A percentile compares a stretch with the other conserved stretches of the same genome.
These are phyloP conservation scores for Hysterangium stoloniferum DNA, from an alignment of 768 basidiomycete genomes.

Conservation along the genomic window DNA sequence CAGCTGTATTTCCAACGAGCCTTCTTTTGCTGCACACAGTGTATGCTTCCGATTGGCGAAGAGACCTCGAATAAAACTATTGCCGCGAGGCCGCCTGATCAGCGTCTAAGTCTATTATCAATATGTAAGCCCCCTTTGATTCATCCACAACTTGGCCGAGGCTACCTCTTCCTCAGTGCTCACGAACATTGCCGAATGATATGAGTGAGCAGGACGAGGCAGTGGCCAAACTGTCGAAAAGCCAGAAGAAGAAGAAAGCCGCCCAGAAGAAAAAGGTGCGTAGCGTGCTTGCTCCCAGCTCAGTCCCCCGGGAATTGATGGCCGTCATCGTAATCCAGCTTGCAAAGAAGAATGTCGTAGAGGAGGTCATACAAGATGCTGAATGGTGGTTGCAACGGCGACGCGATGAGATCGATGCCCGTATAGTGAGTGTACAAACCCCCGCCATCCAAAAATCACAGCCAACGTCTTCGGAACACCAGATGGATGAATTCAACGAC, in stretches of 20 bases:
- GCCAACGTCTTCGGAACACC: background rate
- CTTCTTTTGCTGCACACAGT: too few relatives aligned
- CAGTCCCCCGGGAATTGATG: background rate
- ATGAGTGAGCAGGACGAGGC: constrained; percentile 8
- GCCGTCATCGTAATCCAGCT: background rate
- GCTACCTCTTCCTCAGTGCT: too few relatives aligned
- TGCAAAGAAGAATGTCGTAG: constrained; percentile 6
- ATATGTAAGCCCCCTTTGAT: too few relatives aligned
- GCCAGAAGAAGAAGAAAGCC: constrained; percentile 11
- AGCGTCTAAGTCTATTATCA: too few relatives aligned
- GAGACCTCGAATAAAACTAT: too few relatives aligned
- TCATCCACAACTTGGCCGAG: too few relatives aligned
- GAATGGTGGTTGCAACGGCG: background rate
- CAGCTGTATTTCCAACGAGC: too few relatives aligned
- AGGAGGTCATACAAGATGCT: background rate
- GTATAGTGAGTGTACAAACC: constrained; percentile 1
- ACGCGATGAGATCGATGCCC: constrained; percentile 7
- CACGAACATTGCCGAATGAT: constrained; percentile 1
- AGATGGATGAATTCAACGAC: constrained; percentile 7
- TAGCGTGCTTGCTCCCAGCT: background rate
- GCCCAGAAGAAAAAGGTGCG: constrained; percentile 11
- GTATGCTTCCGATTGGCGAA: too few relatives aligned
- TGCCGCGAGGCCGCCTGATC: too few relatives aligned
- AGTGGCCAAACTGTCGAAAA: constrained; percentile 6
- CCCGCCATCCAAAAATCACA: background rate